phyloP scores from a whole-genome alignment of 768 basidiomycete genomes.

The Piloderma croceum region DNA sequence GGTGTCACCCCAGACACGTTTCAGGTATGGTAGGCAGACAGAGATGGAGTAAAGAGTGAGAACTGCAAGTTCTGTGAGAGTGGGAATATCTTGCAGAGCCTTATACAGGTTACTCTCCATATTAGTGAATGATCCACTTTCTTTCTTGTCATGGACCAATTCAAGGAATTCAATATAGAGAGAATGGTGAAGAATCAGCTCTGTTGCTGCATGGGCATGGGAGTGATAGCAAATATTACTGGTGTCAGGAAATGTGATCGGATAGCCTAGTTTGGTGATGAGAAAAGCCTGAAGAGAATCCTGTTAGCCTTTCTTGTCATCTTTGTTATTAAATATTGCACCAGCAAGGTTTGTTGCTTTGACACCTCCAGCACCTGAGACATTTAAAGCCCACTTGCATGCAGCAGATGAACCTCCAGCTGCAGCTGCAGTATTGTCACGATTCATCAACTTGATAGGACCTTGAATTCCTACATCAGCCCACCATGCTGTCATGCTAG shows the following conservation, averaged over 20 bases:
- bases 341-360: conserved; percentile 13
- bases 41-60: conserved; percentile 11
- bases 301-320: conserved; percentile 19
- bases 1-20: conserved; percentile 4
- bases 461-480: not conserved
- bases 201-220: conserved; percentile 23
- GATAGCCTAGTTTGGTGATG: conserved; percentile 27
- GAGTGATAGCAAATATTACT: conserved; percentile 32
- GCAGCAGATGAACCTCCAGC: not conserved
- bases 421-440: not conserved
- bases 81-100: conserved; percentile 10
- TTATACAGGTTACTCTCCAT: conserved; percentile 13
- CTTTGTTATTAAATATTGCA: conserved; percentile 15
- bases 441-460: conserved; percentile 10
- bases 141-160: not conserved
- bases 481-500: conserved; percentile 15
- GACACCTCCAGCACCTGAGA: conserved; percentile 11
- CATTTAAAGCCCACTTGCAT: conserved; percentile 1
- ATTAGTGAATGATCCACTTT: conserved; percentile 1
- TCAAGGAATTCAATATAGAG: conserved; percentile 9
- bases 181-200: conserved; percentile 19
- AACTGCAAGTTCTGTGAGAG: conserved; percentile 15
- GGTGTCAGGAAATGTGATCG: conserved; percentile 27
- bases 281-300: no score
- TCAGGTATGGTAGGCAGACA: conserved; percentile 15